Percentiles rank a stretch among this genome's conserved stretches.
Conservation (phyloP, 495 filamentous ascomycete genomes). For the Penicillium herquei region DNA sequence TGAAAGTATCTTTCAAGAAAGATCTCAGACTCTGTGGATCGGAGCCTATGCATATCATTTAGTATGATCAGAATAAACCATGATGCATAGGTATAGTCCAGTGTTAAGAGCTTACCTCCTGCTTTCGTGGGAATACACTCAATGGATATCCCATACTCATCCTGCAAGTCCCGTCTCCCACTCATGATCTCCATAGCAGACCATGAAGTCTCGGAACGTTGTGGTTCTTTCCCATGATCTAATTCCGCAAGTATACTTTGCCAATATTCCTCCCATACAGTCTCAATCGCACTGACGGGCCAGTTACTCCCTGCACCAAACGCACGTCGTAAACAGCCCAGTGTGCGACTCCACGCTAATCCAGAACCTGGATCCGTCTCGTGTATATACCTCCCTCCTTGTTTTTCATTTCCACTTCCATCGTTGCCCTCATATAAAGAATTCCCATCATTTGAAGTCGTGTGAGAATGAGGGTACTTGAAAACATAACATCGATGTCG, state of each 20-base stretch:
- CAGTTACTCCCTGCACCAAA: conserved; percentile 48
- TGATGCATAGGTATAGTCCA: conserved; percentile 1
- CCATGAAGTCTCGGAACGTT: conserved; percentile 3
- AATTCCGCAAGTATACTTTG: conserved; percentile 13
- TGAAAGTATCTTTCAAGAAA: conserved; percentile 73
- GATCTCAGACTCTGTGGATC: conserved; percentile 38
- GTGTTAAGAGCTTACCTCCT: conserved; percentile 43
- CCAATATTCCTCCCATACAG: conserved; percentile 57
- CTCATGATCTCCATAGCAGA: conserved; percentile 11
- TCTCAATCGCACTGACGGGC: conserved; percentile 57
- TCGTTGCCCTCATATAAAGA: conserved; percentile 44
- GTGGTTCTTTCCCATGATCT: conserved; percentile 1
- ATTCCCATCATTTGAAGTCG: conserved; percentile 33
- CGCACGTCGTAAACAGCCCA: conserved; percentile 50
- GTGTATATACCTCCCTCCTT: neutral
- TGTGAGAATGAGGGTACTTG: conserved; percentile 42
- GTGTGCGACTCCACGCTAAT: conserved; percentile 54
- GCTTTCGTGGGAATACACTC: conserved; percentile 32
- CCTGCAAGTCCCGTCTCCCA: neutral
- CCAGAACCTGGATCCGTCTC: conserved; percentile 36
- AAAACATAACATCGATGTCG: conserved; percentile 45
- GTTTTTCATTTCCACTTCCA: conserved; percentile 13
- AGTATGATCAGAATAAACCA: neutral
- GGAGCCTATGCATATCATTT: conserved; percentile 15
- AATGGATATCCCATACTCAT: conserved; percentile 15